Base-by-base conservation (phyloP, 2,329 filamentous ascomycete species). In the Chaetomium olivaceum region DNA sequence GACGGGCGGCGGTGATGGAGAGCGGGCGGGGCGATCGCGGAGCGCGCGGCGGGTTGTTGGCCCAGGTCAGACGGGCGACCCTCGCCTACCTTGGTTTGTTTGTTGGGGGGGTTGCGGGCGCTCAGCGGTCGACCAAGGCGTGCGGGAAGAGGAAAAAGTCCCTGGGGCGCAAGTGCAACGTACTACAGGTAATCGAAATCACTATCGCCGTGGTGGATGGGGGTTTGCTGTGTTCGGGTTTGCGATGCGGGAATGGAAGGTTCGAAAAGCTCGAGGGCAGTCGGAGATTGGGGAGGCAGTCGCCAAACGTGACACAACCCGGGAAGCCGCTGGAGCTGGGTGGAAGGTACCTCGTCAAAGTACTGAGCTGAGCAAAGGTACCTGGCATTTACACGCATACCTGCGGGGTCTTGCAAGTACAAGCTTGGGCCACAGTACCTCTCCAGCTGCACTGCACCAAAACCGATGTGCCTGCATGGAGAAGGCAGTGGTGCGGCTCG, bases 231-330 rank as follows among this genome's bases (percentile, higher is more conserved):
- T 62, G 59, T 9, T 58, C 52, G 59, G 58, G 56, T 57, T 31
- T 43, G 62, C 63, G 66, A 65, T 67, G 66, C 56, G 54, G 62
- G 56, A 67, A 64, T 65, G 59, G 58, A 64, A 61, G 66, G 63
- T 63, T 63, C 60, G 57, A 63, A 63, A 63, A 63, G 63, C 60
- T 67, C 63, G 50, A 67, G 66, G 66, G 16, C 43, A 50, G 46
- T 51, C 60, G 63, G 60, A 63, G 67, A 70, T 67, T 68, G 65
- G 64, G 61, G 36, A 62, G 64, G 9, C 58, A 70, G 67, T 63
- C 64, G 69, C 69, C 69, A 71, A 71, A 70, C 67, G 69, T 66
- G 67, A 69, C 67, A 71, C 68, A 65, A 67, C 39, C 39, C 39
- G 39, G 39, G 39, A 43, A 43, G 55, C 68, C 64, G 65, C 63